Base-by-base conservation (phyloP, 495 filamentous ascomycete species). In the Penicillium egyptiacum region DNA sequence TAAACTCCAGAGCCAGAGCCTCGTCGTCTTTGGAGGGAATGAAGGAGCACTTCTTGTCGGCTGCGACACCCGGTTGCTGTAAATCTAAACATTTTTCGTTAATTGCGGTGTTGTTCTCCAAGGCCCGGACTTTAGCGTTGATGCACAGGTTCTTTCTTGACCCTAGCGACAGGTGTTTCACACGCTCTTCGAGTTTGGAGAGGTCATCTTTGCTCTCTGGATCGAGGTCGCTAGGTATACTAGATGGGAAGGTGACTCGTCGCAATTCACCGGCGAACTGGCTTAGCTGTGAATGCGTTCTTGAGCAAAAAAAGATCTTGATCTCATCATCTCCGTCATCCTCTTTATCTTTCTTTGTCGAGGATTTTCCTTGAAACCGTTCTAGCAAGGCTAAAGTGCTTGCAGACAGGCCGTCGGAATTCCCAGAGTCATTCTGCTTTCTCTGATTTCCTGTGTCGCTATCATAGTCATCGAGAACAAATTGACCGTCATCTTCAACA, bases 61-160 rank as follows among this genome's bases (percentile, higher is more conserved):
- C 78, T 0, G 87, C 74, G 41, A 83, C 86, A 26, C 77, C 76
- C 1, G 89, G 76, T 68, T 96, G 86, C 63, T 98, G 94, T 22
- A 98, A 75, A 46, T 98, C 93, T 23, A 95, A 75, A 67, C 94
- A 98, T n/a, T 88, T 78, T 72, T 98, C 94, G 62, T 98, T 98
- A 72, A 98, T 96, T 11, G 92, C 91, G 0, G 88, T 87, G 17
- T 86, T 75, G 59, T 82, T 89, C 1, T 80, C 81, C 11, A 97
- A 81, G 19, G 81, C 83, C 40, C 78, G 75, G 16, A 98, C 93
- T 25, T 84, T 83, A 4, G 88, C 81, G 63, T 98, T 96, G 65
- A 98, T 96, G 70, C 94, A 98, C 3, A 98, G 78, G 57, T 91
- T 92, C 62, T 93, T 96, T 26, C 94, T 81, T 0, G 94, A 97